Base-by-base conservation (phyloP, 345 rosid genomes). In the Xanthoceras sorbifolium region DNA sequence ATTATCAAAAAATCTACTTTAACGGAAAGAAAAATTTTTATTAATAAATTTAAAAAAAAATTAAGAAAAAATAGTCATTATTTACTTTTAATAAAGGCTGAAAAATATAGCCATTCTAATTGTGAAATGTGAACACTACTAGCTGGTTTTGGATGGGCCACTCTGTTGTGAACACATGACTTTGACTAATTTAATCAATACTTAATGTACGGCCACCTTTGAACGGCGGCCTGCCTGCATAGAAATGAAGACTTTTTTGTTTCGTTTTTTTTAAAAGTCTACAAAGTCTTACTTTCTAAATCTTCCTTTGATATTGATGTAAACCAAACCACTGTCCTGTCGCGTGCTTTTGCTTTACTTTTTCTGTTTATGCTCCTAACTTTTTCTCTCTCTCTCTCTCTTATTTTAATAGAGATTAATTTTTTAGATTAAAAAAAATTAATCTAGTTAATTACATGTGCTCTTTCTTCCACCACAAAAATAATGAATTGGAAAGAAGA, bases 221-320 rank as follows among this genome's bases (percentile, higher is more conserved):
- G 73, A 71, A 71, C 12, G 64, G 74, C 74, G 64, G 74, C 64
- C 26, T 0, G 60, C n/a, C n/a, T n/a, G 60, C 7, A 54, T 18
- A 6, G 22, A 20, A 22, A 22, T 1, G 11, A 54, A 22, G 11
- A 54, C 23, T n/a, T 54, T 50, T 50, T 54, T 0, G 26, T 6
- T 54, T n/a, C 25, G 9, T 54, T 20, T n/a, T 54, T 6, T 54
- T 54, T n/a, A 0, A 6, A 8, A 54, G 60, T 54, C 60, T 25
- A 54, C 60, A 54, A 6, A n/a, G 7, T 20, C 8, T 54, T 54
- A 22, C 26, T 54, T 54, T 54, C 25, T n/a, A 18, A 25, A 12
- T 28, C 55, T 5, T 22, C 28, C n/a, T 10, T 9, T 48, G 77
- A 67, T 40, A 26, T 1, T 1, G 74, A 67, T 50, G 31, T 54